These are phyloP conservation scores for Globisporangium viniferum DNA, from an alignment of 352 stramenopile genomes.

Conservation along the genomic window DNA sequence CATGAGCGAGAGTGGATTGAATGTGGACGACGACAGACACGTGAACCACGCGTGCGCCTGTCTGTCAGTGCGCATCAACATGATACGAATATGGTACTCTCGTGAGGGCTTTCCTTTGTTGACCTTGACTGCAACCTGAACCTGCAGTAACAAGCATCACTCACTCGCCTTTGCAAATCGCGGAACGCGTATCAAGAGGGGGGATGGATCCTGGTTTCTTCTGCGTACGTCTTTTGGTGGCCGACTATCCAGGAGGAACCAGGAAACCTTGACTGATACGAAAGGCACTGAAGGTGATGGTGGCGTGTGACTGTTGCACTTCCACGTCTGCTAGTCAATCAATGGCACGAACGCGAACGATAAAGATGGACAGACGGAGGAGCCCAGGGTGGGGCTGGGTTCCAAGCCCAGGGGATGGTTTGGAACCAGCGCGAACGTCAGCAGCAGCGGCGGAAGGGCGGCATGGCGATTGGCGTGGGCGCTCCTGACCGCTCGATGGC, in stretches of 20 bases:
- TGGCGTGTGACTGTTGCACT: constrained; percentile 7
- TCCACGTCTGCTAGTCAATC: neutral
- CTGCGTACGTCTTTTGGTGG: neutral
- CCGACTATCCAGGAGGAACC: neutral
- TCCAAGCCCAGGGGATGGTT: neutral
- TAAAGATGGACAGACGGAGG: neutral
- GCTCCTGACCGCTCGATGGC: constrained; percentile 3
- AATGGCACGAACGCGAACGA: constrained; percentile 1
- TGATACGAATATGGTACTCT: neutral
- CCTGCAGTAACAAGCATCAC: neutral
- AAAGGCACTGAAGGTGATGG: neutral
- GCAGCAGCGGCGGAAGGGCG: neutral
- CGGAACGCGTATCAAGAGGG: neutral
- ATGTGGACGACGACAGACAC: neutral
- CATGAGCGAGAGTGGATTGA: neutral
- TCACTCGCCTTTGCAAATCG: neutral
- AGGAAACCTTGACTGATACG: neutral
- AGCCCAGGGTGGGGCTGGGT: neutral
- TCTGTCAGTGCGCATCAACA: neutral
- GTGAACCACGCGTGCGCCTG: too few species aligned
- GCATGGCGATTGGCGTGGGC: constrained; percentile 1
- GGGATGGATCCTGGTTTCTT: neutral
- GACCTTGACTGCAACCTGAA: neutral
- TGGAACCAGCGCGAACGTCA: neutral
- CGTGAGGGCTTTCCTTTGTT: neutral